Percentiles rank a stretch among this genome's conserved stretches.
These are phyloP conservation scores for Ashbya aceris DNA, from an alignment of 1,139 yeast species.

Conservation along the genomic window DNA sequence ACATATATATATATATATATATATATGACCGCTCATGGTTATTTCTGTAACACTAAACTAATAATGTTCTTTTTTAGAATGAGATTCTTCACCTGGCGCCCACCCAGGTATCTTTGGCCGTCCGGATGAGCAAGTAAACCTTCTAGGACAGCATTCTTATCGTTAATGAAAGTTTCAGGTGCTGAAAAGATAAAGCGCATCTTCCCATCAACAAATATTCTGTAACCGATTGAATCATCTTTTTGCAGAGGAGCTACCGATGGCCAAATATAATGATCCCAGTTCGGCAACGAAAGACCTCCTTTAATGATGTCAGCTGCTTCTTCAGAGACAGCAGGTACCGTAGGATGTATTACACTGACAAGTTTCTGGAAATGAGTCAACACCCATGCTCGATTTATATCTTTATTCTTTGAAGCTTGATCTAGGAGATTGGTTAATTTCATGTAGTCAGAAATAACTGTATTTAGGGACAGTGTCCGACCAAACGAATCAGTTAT, in stretches of 20 bases:
- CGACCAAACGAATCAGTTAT: conserved; percentile 52
- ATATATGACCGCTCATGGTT: background rate
- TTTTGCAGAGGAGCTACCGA: conserved; percentile 31
- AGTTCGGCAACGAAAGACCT: conserved; percentile 25
- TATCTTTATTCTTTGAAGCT: conserved; percentile 33
- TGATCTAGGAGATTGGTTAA: conserved; percentile 47
- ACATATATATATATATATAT: background rate
- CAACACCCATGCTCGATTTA: conserved; percentile 30
- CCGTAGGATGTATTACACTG: conserved; percentile 32
- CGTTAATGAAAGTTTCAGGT: conserved; percentile 30
- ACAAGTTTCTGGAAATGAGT: conserved; percentile 50
- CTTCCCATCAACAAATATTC: conserved; percentile 64
- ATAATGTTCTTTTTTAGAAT: conserved; percentile 34
- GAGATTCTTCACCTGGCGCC: conserved; percentile 32
- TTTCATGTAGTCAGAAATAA: conserved; percentile 85
- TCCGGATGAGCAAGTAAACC: conserved; percentile 22
- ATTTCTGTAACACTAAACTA: conserved; percentile 27
- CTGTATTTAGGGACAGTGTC: conserved; percentile 65
- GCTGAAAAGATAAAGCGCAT: conserved; percentile 42
- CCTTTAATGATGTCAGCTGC: conserved; percentile 50
- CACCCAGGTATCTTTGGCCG: conserved; percentile 30
- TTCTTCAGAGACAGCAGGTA: conserved; percentile 76
- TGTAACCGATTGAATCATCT: conserved; percentile 35
- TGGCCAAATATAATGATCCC: conserved; percentile 58
- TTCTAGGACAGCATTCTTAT: conserved; percentile 32